Conservation (phyloP, 139 green algal species). For the Chlorella sp. region DNA sequence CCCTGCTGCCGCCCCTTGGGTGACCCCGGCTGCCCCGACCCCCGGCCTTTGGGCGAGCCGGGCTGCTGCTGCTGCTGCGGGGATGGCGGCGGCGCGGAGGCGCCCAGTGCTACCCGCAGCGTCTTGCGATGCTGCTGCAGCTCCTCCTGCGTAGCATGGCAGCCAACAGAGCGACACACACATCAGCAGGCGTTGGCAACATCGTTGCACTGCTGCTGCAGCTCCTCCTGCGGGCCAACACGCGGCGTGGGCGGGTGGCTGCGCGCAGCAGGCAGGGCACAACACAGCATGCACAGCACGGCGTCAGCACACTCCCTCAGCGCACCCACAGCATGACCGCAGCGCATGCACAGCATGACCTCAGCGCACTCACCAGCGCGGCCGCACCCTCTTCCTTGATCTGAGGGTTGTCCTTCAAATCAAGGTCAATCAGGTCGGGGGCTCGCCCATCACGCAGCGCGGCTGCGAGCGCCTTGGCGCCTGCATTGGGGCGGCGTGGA, state of each 20-base stretch:
- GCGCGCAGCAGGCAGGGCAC: neutral
- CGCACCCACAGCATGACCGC: neutral
- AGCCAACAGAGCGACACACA: too few relatives aligned
- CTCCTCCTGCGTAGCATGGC: constrained; percentile 55
- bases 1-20: constrained; percentile 6
- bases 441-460: constrained; percentile 46
- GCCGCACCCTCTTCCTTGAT: constrained; percentile 37
- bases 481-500: too few relatives aligned
- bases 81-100: constrained; percentile 28
- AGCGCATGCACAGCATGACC: neutral
- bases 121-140: constrained; percentile 56
- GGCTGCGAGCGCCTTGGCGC: constrained; percentile 48
- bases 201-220: constrained; percentile 57
- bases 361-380: constrained; percentile 38
- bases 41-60: too few relatives aligned
- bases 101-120: constrained; percentile 50
- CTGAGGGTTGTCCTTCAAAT: constrained; percentile 57
- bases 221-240: constrained; percentile 54
- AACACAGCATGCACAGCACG: neutral
- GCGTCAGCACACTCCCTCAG: neutral
- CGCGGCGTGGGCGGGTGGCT: too few relatives aligned
- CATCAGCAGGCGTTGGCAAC: too few relatives aligned
- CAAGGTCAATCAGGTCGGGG: constrained; percentile 68
- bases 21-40: neutral
- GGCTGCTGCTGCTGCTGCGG: neutral